Base-by-base conservation (phyloP, 1,284 basidiomycete species). In the Gymnopus androsaceus region DNA sequence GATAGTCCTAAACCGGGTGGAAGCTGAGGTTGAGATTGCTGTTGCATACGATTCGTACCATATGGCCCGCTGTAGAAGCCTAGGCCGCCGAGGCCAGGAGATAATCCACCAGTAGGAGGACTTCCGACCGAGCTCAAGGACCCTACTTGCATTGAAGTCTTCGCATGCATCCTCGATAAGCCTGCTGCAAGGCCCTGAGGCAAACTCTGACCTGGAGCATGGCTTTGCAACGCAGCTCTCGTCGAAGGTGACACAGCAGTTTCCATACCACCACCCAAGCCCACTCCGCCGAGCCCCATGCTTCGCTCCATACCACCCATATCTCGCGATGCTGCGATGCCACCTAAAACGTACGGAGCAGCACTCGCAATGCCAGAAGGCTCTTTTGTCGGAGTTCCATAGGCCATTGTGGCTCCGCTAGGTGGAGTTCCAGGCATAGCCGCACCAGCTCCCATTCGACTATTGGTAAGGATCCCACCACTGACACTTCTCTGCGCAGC, bases 121-220 rank as follows among this genome's bases (percentile, higher is more conserved):
- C 46, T 48, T 34, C 46, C 46, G 17, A 48, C 46, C 9, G 46
- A 48, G 21, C 19, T 34, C 46, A 48, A 36, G 17, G 46, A 48
- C 3, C 46, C 46, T 8, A 36, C 46, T 36, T 48, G 46, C 46
- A 36, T 46, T 8, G 45, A 46, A 23, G 33, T 48, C n/a, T 48
- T 48, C 12, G 91, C 85, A 63, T 94, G 92, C 59, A 94, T 87
- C 44, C 92, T 79, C 42, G 90, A 92, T 67, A 92, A 87, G 2
- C 92, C 92, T 0, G 92, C 92, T 0, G 92, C 92, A 23, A 94
- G 77, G 34, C 92, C 92, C 60, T 94, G 91, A 1, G 92, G 92
- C n/a, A 94, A 76, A 70, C 85, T 88, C 69, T 93, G 91, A 0
- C 91, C 91, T 0, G 92, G 91, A 1, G 90, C 90, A 62, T 94